Conservation (phyloP, 148 eudicot species). For the Amaranthus hypochondriacus region DNA sequence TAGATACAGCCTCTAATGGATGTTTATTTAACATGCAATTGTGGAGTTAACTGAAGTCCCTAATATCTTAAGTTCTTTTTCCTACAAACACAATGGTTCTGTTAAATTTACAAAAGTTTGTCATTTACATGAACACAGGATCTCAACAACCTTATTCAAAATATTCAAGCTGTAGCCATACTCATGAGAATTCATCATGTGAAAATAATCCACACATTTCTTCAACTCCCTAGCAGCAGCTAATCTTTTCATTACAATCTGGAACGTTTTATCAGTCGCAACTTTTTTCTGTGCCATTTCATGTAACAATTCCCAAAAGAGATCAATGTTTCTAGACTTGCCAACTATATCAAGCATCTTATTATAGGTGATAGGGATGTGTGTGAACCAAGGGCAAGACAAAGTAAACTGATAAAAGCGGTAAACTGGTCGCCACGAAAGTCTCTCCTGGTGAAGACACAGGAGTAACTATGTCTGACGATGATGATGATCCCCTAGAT, state of each 20-base stretch:
- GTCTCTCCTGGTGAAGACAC: no score
- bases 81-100: no score
- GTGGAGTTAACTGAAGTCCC: no score
- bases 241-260: conserved; percentile 47
- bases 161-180: conserved; percentile 47
- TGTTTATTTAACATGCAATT: no score
- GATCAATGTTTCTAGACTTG: conserved; percentile 61
- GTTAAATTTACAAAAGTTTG: no score
- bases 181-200: conserved; percentile 60
- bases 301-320: conserved; percentile 50
- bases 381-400: conserved; percentile 48
- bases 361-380: conserved; percentile 61
- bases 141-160: conserved; percentile 58
- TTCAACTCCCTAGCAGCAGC: conserved; percentile 77
- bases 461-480: no score
- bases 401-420: conserved; percentile 52
- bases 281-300: conserved; percentile 43
- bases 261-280: conserved; percentile 43
- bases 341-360: conserved; percentile 67
- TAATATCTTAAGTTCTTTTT: no score
- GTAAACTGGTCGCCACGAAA: conserved; percentile 80
- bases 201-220: conserved; percentile 73
- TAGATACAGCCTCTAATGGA: no score
- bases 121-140: no score
- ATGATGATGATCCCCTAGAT: no score